Evolutionary conservation across 2,329 filamentous ascomycete genomes (phyloP).

Genomic region (Huntiella abstrusa): DNA sequence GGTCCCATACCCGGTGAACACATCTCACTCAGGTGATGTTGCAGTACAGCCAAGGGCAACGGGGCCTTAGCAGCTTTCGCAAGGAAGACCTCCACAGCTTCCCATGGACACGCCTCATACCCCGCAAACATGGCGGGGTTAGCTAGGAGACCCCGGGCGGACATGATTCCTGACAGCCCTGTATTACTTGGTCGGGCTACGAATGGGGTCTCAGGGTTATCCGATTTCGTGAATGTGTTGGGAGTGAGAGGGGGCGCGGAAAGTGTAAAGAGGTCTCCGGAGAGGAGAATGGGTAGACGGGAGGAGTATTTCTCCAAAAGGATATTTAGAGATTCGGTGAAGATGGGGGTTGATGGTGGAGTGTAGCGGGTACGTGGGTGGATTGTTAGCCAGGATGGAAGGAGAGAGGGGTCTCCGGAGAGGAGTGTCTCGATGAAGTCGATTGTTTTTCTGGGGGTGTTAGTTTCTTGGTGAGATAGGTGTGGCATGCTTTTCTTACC

Average conservation of each 20-base stretch:
- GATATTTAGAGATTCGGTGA: conserved; percentile 38
- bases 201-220: conserved; percentile 14
- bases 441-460: conserved; percentile 27
- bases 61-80: conserved; percentile 35
- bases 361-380: conserved; percentile 46
- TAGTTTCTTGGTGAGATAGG: not conserved
- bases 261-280: conserved; percentile 49
- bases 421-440: conserved; percentile 46
- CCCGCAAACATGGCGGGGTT: conserved; percentile 49
- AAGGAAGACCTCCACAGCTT: conserved; percentile 44
- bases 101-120: conserved; percentile 37
- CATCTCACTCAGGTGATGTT: conserved; percentile 53
- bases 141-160: conserved; percentile 45
- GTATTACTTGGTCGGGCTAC: conserved; percentile 23
- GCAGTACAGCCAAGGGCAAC: conserved; percentile 41
- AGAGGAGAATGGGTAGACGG: conserved; percentile 44
- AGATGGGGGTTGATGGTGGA: conserved; percentile 41
- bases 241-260: conserved; percentile 22
- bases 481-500: conserved; percentile 18
- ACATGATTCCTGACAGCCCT: conserved; percentile 46
- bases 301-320: conserved; percentile 32
- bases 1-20: conserved; percentile 35
- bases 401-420: conserved; percentile 27
- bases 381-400: conserved; percentile 49
- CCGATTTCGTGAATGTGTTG: conserved; percentile 16